Evolutionary conservation across 75 land plant species (phyloP), one percentile per base, ranked within the genome.

Genomic region (Isoetes taiwanensis): DNA sequence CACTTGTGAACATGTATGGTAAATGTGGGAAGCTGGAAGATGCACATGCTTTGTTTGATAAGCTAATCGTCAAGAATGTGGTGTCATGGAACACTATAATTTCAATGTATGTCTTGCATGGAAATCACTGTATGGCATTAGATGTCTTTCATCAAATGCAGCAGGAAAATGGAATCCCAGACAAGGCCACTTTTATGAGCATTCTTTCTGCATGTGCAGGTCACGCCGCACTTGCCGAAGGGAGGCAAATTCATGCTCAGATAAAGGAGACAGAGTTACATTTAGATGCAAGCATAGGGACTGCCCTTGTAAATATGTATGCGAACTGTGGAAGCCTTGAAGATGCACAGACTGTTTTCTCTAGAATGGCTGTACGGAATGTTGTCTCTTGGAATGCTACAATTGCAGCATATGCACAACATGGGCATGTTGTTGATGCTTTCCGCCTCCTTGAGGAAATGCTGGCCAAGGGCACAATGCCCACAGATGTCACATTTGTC

Each of bases 31-130:
- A 66, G 1, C 9, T 71, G 28, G 52, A 61, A 28, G 81, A 81
- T 54, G 89, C 85, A 19, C 59, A 62, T 16, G 48, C 24, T 2
- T 65, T 76, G 34, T 84, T 84, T 42, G 81, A 78, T 52, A 64
- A 52, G 35, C 75, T 81, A 77, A 55, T 50, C 8, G 42, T 70
- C 9, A 57, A 64, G 43, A 72, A 78, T 58, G 52, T 70, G n/a
- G 78, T 81, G 1, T 75, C 89, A 12, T 81, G 85, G 85, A 78
- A 71, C 39, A 53, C 85, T 19, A 57, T 76, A 59, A 82, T 82
- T 20, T 58, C 70, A 42, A 82, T 71, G 20, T 79, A 63, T 54
- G 57, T 59, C 4, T 75, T 63, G 37, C 54, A 58, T 56, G 61
- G 70, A 2, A 28, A 68, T 5, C 70, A 43, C 1, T 19, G 33